phyloP scores from a whole-genome alignment of 352 stramenopile genomes.

The Phytophthora foliorum region DNA sequence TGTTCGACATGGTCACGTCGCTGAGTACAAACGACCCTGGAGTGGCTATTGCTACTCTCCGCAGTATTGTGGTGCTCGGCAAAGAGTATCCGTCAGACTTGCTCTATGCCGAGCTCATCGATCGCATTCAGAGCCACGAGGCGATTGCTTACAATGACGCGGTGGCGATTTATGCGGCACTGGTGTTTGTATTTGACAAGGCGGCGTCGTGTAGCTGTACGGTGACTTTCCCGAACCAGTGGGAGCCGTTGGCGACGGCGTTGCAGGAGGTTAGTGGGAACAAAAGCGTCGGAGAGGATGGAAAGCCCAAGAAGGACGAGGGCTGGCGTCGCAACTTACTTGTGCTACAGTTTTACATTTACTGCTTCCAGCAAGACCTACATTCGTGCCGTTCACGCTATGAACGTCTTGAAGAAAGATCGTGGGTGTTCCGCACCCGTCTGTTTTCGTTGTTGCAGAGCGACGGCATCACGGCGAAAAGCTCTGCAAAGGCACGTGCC shows the following conservation, averaged over 20 bases:
- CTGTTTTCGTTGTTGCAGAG: conserved; percentile 69
- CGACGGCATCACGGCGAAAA: conserved; percentile 33
- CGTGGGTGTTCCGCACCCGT: conserved; percentile 72
- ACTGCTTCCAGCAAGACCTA: conserved; percentile 83
- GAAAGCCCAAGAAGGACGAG: conserved; percentile 53
- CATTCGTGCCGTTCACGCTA: conserved; percentile 63
- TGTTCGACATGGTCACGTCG: conserved; percentile 87
- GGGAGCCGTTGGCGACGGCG: conserved; percentile 67
- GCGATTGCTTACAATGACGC: conserved; percentile 75
- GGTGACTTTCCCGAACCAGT: conserved; percentile 74
- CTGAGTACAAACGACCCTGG: conserved; percentile 87
- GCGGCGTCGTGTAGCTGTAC: conserved; percentile 69
- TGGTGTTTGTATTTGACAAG: conserved; percentile 88
- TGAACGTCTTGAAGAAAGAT: conserved; percentile 46
- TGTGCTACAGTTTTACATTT: conserved; percentile 85
- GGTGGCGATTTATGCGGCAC: conserved; percentile 79
- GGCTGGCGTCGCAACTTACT: conserved; percentile 75
- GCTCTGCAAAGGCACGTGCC: conserved; percentile 39
- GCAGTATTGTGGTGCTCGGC: conserved; percentile 84
- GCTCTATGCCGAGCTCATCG: conserved; percentile 83
- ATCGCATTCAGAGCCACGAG: conserved; percentile 81
- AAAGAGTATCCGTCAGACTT: conserved; percentile 87
- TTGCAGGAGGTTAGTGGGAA: conserved; percentile 68
- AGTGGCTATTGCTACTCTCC: conserved; percentile 77
- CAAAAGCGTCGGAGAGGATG: conserved; percentile 36